Evolutionary conservation across 495 filamentous ascomycete species (phyloP).

Genomic region (Aspergillus nidulans): DNA sequence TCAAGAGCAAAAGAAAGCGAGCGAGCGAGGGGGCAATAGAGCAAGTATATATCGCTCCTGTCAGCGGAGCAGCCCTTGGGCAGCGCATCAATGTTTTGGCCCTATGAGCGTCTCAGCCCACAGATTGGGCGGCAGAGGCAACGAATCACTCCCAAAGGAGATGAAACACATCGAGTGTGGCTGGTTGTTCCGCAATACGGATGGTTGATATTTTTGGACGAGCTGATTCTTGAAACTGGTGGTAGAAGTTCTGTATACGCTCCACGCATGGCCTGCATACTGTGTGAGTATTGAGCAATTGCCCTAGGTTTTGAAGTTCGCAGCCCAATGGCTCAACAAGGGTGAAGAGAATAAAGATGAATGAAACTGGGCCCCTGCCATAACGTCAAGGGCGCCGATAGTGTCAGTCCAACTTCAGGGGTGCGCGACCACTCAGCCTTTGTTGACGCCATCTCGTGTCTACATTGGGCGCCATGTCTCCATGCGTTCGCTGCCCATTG

Average conservation of each 20-base stretch:
- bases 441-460: conserved; percentile 2
- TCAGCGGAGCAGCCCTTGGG: conserved; percentile 16
- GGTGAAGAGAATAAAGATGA: conserved; percentile 3
- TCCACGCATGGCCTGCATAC: neutral
- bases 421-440: conserved; percentile 12
- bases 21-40: conserved; percentile 3
- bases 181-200: conserved; percentile 15
- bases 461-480: conserved; percentile 12
- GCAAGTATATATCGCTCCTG: conserved; percentile 16
- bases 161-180: conserved; percentile 18
- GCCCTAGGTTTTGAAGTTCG: conserved; percentile 3
- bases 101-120: conserved; percentile 21
- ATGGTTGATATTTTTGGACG: conserved; percentile 12
- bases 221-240: conserved; percentile 11
- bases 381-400: conserved; percentile 1
- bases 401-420: neutral
- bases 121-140: conserved; percentile 23
- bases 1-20: conserved; percentile 12
- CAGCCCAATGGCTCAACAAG: neutral
- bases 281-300: neutral
- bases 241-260: conserved; percentile 6
- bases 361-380: conserved; percentile 1
- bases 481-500: conserved; percentile 11
- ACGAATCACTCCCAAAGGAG: conserved; percentile 18
- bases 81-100: conserved; percentile 19